phyloP scores from a whole-genome alignment of 345 rosid species.

The Clausena lansium region DNA sequence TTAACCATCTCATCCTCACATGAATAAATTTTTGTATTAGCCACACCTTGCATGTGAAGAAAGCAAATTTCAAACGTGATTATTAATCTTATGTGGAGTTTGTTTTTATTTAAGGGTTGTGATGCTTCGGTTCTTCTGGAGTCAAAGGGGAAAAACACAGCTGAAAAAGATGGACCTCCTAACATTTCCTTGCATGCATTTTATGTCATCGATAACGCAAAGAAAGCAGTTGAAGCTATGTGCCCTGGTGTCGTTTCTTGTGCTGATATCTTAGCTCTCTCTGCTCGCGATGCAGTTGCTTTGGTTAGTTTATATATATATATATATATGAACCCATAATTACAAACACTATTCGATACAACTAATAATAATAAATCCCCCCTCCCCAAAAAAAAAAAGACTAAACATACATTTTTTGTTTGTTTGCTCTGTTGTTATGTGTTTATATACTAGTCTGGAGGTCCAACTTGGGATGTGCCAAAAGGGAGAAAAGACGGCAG shows the following conservation, averaged over 20 bases:
- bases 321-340: neutral
- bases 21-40: neutral
- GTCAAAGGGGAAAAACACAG: slow-evolving; percentile 57
- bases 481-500: slow-evolving; percentile 91
- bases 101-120: slow-evolving; percentile 59
- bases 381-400: too few relatives aligned
- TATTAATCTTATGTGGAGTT: neutral
- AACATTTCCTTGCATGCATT: slow-evolving; percentile 86
- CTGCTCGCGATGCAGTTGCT: slow-evolving; percentile 80
- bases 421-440: neutral
- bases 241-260: slow-evolving; percentile 89
- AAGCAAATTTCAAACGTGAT: neutral
- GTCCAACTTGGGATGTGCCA: slow-evolving; percentile 82
- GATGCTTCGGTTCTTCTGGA: slow-evolving; percentile 81
- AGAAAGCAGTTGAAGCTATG: slow-evolving; percentile 65
- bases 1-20: too few relatives aligned
- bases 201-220: slow-evolving; percentile 77
- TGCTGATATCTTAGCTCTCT: slow-evolving; percentile 81
- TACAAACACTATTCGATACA: neutral
- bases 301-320: slow-evolving; percentile 42
- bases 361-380: too few relatives aligned
- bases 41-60: neutral
- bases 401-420: neutral
- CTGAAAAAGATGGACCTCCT: slow-evolving; percentile 95
- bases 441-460: slow-evolving; percentile 59